Evolutionary conservation across 2,329 filamentous ascomycete species (phyloP).

Genomic region (Leptographium flavum): DNA sequence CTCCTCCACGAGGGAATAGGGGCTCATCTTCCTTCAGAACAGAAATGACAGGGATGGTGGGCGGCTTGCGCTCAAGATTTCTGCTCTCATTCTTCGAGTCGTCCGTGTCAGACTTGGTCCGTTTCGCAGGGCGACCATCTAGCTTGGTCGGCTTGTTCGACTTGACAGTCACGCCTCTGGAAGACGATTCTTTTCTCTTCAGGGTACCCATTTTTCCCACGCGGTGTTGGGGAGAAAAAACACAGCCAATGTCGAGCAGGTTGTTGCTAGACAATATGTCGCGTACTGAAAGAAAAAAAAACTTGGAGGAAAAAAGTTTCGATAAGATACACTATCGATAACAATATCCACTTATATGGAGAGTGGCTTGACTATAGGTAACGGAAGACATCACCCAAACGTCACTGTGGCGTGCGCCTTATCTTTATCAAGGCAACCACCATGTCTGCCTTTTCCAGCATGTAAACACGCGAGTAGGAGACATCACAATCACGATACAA

Average conservation of each 20-base stretch:
- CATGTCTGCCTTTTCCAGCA: too few species aligned
- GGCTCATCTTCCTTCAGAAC: constrained; percentile 64
- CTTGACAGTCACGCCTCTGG: constrained; percentile 1
- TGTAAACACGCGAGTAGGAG: too few species aligned
- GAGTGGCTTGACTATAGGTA: too few species aligned
- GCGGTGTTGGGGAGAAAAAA: background rate
- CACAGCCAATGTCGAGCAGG: background rate
- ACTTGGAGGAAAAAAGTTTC: background rate
- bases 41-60: constrained; percentile 23
- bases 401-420: background rate
- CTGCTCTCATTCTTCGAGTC: constrained; percentile 1
- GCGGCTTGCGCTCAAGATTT: constrained; percentile 1
- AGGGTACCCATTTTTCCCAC: constrained; percentile 8
- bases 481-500: background rate
- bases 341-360: too few species aligned
- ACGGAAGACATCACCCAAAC: too few species aligned
- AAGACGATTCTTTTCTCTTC: constrained; percentile 11
- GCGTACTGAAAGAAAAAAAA: constrained; percentile 1
- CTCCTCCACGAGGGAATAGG: constrained; percentile 84
- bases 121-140: constrained; percentile 9
- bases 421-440: background rate
- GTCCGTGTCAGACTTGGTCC: constrained; percentile 5
- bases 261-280: background rate
- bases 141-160: background rate
- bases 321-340: constrained; percentile 3